Conservation (phyloP, 2,329 filamentous ascomycete species). For the Penicillium sp. region DNA sequence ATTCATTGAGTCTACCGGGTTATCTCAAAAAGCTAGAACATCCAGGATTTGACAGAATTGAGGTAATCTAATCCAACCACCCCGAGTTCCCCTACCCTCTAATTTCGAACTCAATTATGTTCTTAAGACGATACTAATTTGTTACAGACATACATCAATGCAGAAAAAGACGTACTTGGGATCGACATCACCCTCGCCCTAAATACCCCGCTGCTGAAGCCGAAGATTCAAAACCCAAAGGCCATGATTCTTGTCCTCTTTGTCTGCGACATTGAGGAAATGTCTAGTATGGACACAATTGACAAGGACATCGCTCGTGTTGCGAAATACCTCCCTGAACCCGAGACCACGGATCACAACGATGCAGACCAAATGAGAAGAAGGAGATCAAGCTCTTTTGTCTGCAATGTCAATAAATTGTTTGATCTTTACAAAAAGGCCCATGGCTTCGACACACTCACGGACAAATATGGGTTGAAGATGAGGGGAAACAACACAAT, state of each 20-base stretch:
- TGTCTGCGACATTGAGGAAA: background rate
- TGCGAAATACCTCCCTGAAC: background rate
- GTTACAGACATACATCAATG: background rate
- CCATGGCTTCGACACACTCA: background rate
- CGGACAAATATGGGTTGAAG: background rate
- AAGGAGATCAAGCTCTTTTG: background rate
- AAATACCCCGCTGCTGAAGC: background rate
- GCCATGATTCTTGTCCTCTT: background rate
- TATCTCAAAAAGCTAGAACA: background rate
- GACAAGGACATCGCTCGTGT: background rate
- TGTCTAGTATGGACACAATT: background rate
- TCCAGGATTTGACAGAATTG: background rate
- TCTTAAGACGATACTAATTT: background rate
- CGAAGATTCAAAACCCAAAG: background rate
- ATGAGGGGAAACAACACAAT: background rate
- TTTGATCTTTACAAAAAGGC: background rate
- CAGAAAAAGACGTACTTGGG: background rate
- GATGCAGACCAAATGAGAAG: background rate
- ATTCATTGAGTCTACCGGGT: background rate
- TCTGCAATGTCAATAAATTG: background rate
- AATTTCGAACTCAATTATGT: background rate
- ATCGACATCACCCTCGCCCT: background rate
- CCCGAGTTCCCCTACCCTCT: background rate
- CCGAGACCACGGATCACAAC: background rate
- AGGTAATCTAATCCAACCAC: background rate